Evolutionary conservation across 2,329 filamentous ascomycete species (phyloP), one percentile per base, ranked within the genome.

Genomic region (Cercospora janseana): DNA sequence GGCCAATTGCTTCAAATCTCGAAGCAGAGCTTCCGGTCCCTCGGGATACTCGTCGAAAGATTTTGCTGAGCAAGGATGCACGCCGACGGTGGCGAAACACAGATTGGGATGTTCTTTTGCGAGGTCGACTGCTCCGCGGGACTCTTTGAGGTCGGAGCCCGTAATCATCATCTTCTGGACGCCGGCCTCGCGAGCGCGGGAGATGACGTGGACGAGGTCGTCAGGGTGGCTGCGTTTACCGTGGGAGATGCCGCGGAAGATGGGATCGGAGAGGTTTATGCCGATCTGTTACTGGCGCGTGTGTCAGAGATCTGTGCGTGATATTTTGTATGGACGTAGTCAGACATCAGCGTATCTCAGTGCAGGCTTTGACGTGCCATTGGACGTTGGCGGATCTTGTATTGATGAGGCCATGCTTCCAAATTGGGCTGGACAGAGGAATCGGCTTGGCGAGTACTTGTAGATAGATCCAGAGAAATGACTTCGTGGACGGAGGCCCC

Each of bases 241-340:
- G 65, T 94, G 85, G 66, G 97, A 94, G 32, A 80, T 72, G 43
- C 93, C 93, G 38, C 82, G 80, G 70, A 92, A 98, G 52, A 96
- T 88, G 45, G 88, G 87, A 65, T 98, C 93, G 46, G 91, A 87
- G 48, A 98, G 80, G 70, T 98, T 98, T 76, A 98, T 96, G 51
- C 92, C 93, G 64, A 98, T 81, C 80, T 86, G 60, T 50, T 13
- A 31, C 51, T 55, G 45, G 32, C 21, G 15, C 18, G 41, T n/a
- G 15, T 34, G 54, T 50, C 46, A 35, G 28, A n/a, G 41, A n/a
- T 6, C n/a, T 16, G 10, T 10, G 9, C 24, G 18, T 3, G 7
- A 15, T 27, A 23, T 15, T 32, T 5, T 38, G 15, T 5, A 2
- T 24, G 10, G 41, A 21, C 37, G 28, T n/a, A 16, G 34, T 35